Evolutionary conservation across 2,329 filamentous ascomycete genomes (phyloP).

Genomic region (Ophiostoma pallidulum): DNA sequence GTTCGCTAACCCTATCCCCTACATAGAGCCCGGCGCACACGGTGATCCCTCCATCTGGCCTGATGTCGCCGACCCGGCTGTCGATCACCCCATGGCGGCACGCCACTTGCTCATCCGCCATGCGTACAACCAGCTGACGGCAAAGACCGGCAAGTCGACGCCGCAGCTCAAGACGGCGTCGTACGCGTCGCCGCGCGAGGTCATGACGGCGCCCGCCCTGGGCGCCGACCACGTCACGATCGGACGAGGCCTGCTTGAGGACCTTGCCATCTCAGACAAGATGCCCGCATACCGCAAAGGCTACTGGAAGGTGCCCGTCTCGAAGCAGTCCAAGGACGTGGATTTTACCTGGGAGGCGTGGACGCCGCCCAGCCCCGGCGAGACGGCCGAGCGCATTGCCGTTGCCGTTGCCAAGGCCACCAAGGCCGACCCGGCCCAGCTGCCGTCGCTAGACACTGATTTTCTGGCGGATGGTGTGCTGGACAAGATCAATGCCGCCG

Average conservation of each 20-base stretch:
- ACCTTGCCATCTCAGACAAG: background rate
- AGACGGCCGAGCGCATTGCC: conserved; percentile 1
- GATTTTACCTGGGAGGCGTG: background rate
- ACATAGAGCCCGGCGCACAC: background rate
- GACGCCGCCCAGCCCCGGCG: background rate
- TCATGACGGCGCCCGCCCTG: background rate
- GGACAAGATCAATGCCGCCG: background rate
- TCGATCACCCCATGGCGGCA: background rate
- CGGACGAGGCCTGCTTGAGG: background rate
- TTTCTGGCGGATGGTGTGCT: conserved; percentile 1
- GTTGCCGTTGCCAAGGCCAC: background rate
- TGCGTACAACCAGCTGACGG: background rate
- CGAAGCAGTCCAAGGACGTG: background rate
- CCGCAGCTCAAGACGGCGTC: conserved; percentile 3
- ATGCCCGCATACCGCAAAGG: background rate
- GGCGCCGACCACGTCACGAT: conserved; percentile 4
- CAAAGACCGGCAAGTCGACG: background rate
- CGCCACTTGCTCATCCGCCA: conserved; percentile 1
- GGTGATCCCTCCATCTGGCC: conserved; percentile 3
- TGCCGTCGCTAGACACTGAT: background rate
- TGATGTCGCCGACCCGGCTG: background rate
- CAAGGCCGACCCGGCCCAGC: background rate
- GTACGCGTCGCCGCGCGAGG: background rate
- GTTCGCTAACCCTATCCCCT: conserved; percentile 2
- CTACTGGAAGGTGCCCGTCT: conserved; percentile 1